phyloP scores from a whole-genome alignment of 139 green algal species.

The Micractinium conductrix region DNA sequence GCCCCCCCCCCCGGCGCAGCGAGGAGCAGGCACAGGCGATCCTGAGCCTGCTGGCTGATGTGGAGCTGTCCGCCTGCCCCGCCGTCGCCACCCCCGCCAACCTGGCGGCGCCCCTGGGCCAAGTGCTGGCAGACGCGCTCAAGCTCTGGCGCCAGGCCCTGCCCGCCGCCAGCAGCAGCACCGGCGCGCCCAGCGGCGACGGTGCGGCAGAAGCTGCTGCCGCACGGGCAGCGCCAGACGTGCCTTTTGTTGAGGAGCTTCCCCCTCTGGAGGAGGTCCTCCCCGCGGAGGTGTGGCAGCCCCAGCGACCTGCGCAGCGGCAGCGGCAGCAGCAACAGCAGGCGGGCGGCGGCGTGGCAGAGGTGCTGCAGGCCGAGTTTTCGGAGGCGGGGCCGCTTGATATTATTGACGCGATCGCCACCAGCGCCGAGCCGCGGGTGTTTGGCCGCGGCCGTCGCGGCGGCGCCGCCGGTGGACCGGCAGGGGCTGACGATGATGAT shows the following conservation, averaged over 20 bases:
- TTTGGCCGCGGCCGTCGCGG: too few relatives aligned
- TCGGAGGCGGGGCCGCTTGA: background rate
- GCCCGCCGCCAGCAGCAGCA: background rate
- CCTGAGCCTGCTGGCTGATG: slow-evolving; percentile 2
- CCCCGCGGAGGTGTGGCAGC: background rate
- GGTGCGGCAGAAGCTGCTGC: background rate
- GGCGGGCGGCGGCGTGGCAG: background rate
- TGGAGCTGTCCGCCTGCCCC: background rate
- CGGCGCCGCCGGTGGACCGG: too few relatives aligned
- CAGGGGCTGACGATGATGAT: too few relatives aligned
- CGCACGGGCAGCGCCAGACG: background rate
- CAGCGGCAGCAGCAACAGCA: background rate
- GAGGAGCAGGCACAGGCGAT: background rate
- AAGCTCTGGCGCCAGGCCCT: background rate
- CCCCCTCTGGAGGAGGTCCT: background rate
- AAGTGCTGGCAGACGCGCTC: slow-evolving; percentile 18
- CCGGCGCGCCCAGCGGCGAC: background rate
- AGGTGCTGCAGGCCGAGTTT: slow-evolving; percentile 23
- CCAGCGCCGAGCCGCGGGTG: background rate
- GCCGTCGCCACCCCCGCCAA: slow-evolving; percentile 1
- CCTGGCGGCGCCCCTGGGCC: background rate
- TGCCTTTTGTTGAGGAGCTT: slow-evolving; percentile 11
- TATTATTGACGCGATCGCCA: slow-evolving; percentile 3
- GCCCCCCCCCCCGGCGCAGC: background rate
- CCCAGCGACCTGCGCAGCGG: background rate